phyloP scores from a whole-genome alignment of 2,329 filamentous ascomycete species.

The Gaeumannomyces sp. region DNA sequence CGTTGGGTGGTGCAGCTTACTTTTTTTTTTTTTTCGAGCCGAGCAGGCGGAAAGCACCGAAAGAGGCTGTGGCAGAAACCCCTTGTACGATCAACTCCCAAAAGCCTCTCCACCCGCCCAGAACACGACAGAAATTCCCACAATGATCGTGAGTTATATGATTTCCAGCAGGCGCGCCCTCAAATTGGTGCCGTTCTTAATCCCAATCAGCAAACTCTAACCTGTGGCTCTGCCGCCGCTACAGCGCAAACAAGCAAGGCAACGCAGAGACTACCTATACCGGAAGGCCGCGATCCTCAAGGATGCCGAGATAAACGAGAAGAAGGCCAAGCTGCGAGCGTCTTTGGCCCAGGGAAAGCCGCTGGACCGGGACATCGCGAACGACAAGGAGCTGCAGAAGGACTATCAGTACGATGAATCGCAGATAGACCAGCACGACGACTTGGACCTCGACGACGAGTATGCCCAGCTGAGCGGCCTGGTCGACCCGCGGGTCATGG shows the following conservation, averaged over 20 bases:
- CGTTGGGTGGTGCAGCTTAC: neutral
- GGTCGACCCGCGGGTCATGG: conserved; percentile 69
- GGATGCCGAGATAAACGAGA: conserved; percentile 89
- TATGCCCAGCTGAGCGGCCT: conserved; percentile 88
- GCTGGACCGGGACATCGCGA: conserved; percentile 72
- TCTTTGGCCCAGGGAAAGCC: conserved; percentile 87
- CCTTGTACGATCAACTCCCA: neutral
- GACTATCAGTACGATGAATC: conserved; percentile 95
- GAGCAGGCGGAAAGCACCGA: neutral
- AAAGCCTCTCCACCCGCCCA: neutral
- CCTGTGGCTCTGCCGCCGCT: neutral
- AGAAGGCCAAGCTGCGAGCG: conserved; percentile 77
- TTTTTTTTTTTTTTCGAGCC: neutral
- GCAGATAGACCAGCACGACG: conserved; percentile 59
- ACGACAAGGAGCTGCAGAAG: conserved; percentile 76
- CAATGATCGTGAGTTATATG: conserved; percentile 15
- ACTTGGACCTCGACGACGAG: conserved; percentile 77
- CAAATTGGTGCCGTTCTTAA: conserved; percentile 19
- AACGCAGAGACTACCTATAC: conserved; percentile 85
- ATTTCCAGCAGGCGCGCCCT: neutral
- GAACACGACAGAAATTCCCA: conserved; percentile 3
- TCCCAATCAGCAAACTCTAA: conserved; percentile 20
- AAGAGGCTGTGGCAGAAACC: neutral
- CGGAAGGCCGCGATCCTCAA: conserved; percentile 78
- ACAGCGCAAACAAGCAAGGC: conserved; percentile 66